Base-by-base conservation (phyloP, 495 filamentous ascomycete genomes). In the Penicillium pulvis region DNA sequence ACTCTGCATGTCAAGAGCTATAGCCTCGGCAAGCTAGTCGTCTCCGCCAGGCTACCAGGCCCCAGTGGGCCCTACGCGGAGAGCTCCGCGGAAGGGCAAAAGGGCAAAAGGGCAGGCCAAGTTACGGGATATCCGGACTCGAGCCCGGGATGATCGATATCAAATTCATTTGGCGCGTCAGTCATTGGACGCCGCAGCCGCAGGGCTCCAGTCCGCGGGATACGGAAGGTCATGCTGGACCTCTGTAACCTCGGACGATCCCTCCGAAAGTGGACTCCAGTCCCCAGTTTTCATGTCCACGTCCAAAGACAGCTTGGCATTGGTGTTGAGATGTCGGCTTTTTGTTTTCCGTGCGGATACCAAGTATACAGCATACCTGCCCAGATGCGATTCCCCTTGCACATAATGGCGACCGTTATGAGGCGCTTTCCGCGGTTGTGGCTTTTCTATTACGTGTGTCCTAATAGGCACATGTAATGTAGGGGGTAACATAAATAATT, bases 131-230 rank as follows among this genome's bases (percentile, higher is more conserved):
- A 49, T 64, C 65, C 60, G 66, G 56, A 53, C 45, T 49, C 28
- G 31, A 35, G 19, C 44, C 44, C 60, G 57, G 63, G 63, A 61
- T 67, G 58, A 65, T 62, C 59, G 47, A 67, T 67, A 69, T 66
- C 60, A 64, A 66, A 58, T 62, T 16, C 53, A 60, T 60, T 56
- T 55, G 53, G 60, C 60, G 54, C 35, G 42, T 23, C 54, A 55
- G 51, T 62, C 64, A 69, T 69, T 69, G 67, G 67, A 63, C 61
- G 61, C 66, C 63, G 63, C 63, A 66, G 58, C 66, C 66, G 66
- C 66, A 53, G 41, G 49, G 49, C 59, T 63, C 60, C 63, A 62
- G 53, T 33, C 33, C 50, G 36, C 59, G 59, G 56, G 57, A 58
- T 63, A 58, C 48, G 33, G 51, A 42, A 53, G 49, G 51, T 36